Percentiles rank a stretch among this genome's conserved stretches.
Conservation (phyloP, 192 early-diverging fungal species). For the Coemansia umbellata region DNA sequence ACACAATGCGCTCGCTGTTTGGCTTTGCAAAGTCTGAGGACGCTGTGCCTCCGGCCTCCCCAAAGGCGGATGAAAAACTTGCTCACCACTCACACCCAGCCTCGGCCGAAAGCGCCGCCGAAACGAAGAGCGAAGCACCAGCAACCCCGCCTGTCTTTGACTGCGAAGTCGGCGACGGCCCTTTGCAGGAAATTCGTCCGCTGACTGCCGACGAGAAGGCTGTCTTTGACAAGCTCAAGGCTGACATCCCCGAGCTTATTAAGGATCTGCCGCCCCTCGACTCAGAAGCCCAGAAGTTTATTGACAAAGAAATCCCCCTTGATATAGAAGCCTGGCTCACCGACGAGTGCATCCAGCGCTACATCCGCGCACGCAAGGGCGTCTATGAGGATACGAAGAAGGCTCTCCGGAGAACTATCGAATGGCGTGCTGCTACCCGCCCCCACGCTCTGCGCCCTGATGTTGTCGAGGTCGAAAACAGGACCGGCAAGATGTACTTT, state of each 20-base stretch:
- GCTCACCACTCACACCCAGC: neutral
- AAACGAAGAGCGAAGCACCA: neutral
- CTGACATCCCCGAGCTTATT: constrained; percentile 42
- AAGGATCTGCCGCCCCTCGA: constrained; percentile 37
- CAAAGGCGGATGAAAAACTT: constrained; percentile 21
- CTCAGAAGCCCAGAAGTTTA: constrained; percentile 17
- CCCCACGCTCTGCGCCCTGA: constrained; percentile 68
- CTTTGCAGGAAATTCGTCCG: constrained; percentile 32
- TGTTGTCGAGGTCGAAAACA: constrained; percentile 70
- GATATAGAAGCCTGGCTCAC: constrained; percentile 50
- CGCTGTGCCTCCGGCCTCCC: constrained; percentile 5
- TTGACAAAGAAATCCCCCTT: constrained; percentile 33
- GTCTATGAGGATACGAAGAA: constrained; percentile 59
- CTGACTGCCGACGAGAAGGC: constrained; percentile 31
- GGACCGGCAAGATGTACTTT: constrained; percentile 80
- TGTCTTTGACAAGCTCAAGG: constrained; percentile 35
- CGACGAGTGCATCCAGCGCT: constrained; percentile 62
- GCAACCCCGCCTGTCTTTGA: constrained; percentile 21
- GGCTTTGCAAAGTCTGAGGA: constrained; percentile 35
- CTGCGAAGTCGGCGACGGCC: constrained; percentile 8
- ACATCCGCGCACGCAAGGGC: constrained; percentile 71
- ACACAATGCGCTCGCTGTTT: constrained; percentile 43
- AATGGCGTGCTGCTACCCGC: constrained; percentile 72
- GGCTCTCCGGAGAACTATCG: constrained; percentile 69
- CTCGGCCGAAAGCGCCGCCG: neutral